Base-by-base conservation (phyloP, 202 grass and related monocot species). In the Elaeis oleifera region DNA sequence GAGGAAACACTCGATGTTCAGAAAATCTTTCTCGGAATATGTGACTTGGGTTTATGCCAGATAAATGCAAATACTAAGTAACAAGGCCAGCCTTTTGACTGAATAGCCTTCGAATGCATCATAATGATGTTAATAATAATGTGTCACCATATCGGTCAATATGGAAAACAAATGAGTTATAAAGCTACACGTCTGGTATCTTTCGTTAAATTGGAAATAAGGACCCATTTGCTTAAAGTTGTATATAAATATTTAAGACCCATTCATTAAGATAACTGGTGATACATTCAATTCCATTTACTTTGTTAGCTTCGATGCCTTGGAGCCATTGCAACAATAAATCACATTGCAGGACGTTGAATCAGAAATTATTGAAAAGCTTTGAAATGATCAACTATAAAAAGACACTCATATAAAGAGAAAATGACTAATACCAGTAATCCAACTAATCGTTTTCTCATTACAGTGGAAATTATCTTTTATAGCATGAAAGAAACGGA, bases 281-380 rank as follows among this genome's bases (percentile, higher is more conserved):
- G 78, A 28, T 56, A 61, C 78, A 77, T 81, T 65, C 69, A 81
- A 74, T 74, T 74, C 72, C 58, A 86, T 79, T 79, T 79, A 87
- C 68, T 72, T 72, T 67, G 79, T 60, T 73, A 59, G 72, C 67
- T 69, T 49, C 59, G 71, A 67, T 49, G 69, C 63, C 76, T 53
- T 72, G 78, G 67, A 76, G 84, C 63, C 65, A 65, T 55, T 62
- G 29, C 16, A 21, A 58, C 67, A 75, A 74, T 85, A 81, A 81
- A 85, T 77, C 54, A 49, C 67, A 67, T 16, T 86, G 61, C 78
- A 72, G 75, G 71, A 71, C 79, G 71, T 82, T 79, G 61, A 86
- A 82, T 61, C 72, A 67, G 61, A 70, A 78, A 71, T 75, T 77
- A 82, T 52, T 78, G 63, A 51, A 55, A 56, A 29, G 51, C 65